A percentile compares a stretch with the other conserved stretches of the same genome.
These are phyloP conservation scores for Sesbania bispinosa DNA, from an alignment of 306 rosid genomes.

Conservation along the genomic window DNA sequence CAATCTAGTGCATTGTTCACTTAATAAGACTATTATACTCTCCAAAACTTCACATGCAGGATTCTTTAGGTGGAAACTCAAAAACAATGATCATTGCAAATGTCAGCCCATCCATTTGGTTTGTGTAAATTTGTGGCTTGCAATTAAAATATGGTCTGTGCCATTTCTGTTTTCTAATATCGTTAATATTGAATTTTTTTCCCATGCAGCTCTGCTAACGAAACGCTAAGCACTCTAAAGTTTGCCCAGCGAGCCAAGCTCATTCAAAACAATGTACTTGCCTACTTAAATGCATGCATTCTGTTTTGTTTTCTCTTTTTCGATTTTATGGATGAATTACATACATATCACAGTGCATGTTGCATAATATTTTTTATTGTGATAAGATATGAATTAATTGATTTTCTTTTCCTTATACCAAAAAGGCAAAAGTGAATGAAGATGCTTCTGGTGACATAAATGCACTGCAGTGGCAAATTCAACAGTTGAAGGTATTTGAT, in stretches of 20 bases:
- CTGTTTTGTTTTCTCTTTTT: neutral
- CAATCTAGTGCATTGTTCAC: slow-evolving; percentile 12
- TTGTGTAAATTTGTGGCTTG: slow-evolving; percentile 34
- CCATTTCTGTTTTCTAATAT: slow-evolving; percentile 1
- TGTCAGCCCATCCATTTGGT: slow-evolving; percentile 97
- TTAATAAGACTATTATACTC: slow-evolving; percentile 3
- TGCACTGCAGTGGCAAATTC: slow-evolving; percentile 86
- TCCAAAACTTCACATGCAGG: slow-evolving; percentile 54
- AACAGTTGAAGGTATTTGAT: slow-evolving; percentile 70
- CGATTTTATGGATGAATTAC: neutral
- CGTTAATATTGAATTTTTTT: slow-evolving; percentile 30
- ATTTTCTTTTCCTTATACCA: slow-evolving; percentile 3
- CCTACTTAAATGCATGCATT: slow-evolving; percentile 4
- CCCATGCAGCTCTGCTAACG: slow-evolving; percentile 72
- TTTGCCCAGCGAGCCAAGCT: slow-evolving; percentile 99
- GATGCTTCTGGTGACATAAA: slow-evolving; percentile 86
- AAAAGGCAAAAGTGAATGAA: slow-evolving; percentile 91
- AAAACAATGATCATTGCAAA: slow-evolving; percentile 91
- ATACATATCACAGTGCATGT: neutral
- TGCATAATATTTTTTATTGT: neutral
- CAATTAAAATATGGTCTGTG: neutral
- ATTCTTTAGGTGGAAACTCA: slow-evolving; percentile 97
- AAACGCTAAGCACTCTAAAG: slow-evolving; percentile 93
- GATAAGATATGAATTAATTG: slow-evolving; percentile 17
- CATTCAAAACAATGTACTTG: slow-evolving; percentile 85